Evolutionary conservation across 192 early-diverging fungal species (phyloP).

Genomic region (Lunasporangiospora selenospora): DNA sequence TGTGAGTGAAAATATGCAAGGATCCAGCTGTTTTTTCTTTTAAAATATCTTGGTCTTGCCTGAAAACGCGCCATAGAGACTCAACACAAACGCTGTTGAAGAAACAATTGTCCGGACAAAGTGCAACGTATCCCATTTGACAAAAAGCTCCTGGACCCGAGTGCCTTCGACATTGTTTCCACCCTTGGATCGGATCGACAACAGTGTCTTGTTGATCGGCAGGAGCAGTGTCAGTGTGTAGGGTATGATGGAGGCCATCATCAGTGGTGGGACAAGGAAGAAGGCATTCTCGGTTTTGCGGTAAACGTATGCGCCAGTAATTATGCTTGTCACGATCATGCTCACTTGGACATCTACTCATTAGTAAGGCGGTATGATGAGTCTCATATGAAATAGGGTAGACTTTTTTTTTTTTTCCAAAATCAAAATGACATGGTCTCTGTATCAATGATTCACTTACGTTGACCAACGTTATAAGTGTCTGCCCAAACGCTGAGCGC

Average conservation of each 20-base stretch:
- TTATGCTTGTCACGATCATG: slow-evolving; percentile 2
- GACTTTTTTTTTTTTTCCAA: too few relatives aligned
- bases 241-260: slow-evolving; percentile 21
- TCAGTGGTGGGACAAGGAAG: slow-evolving; percentile 7
- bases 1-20: too few relatives aligned
- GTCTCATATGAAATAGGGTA: too few relatives aligned
- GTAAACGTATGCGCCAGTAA: slow-evolving; percentile 7
- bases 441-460: background rate
- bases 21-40: too few relatives aligned
- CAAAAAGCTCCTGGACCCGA: slow-evolving; percentile 3
- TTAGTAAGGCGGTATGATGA: slow-evolving; percentile 8
- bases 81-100: slow-evolving; percentile 4
- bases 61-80: slow-evolving; percentile 11
- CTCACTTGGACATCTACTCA: slow-evolving; percentile 18
- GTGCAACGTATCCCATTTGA: slow-evolving; percentile 38
- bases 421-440: too few relatives aligned
- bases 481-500: slow-evolving; percentile 26
- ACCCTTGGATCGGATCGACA: too few relatives aligned
- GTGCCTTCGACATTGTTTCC: slow-evolving; percentile 10
- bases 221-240: slow-evolving; percentile 17
- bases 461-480: slow-evolving; percentile 10
- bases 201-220: slow-evolving; percentile 15
- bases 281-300: slow-evolving; percentile 20
- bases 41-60: background rate
- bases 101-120: slow-evolving; percentile 14